Evolutionary conservation across 106 monocot species (phyloP).

Genomic region (Platanthera zijinensis): DNA sequence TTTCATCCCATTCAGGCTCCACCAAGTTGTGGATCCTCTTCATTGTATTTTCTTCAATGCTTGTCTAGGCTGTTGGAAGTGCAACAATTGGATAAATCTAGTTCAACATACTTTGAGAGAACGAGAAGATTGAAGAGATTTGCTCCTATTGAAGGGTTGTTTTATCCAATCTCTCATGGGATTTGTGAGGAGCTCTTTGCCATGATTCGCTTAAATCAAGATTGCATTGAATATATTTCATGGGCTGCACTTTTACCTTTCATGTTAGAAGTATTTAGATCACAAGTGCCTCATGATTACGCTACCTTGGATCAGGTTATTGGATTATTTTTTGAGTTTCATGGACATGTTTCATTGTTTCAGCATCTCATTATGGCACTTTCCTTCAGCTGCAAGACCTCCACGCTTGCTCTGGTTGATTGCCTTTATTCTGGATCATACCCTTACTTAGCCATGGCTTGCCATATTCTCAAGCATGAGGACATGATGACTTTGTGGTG

Average conservation of each 20-base stretch:
- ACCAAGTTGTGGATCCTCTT: slow-evolving; percentile 30
- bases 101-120: slow-evolving; percentile 65
- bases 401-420: slow-evolving; percentile 67
- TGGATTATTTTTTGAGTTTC: slow-evolving; percentile 63
- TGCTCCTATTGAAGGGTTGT: slow-evolving; percentile 49
- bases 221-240: slow-evolving; percentile 50
- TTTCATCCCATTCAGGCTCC: slow-evolving; percentile 76
- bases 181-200: slow-evolving; percentile 72
- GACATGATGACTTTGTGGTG: slow-evolving; percentile 79
- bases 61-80: slow-evolving; percentile 68
- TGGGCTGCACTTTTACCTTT: slow-evolving; percentile 52
- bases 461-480: slow-evolving; percentile 59
- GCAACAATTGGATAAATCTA: slow-evolving; percentile 48
- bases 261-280: slow-evolving; percentile 51
- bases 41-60: slow-evolving; percentile 62
- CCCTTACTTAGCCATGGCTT: slow-evolving; percentile 70
- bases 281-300: slow-evolving; percentile 63
- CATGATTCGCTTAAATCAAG: slow-evolving; percentile 22
- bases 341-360: slow-evolving; percentile 39
- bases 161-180: slow-evolving; percentile 55
- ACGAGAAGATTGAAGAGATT: slow-evolving; percentile 68
- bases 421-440: slow-evolving; percentile 88
- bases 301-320: slow-evolving; percentile 46
- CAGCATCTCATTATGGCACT: slow-evolving; percentile 58
- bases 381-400: slow-evolving; percentile 64